A percentile compares a stretch with the other conserved stretches of the same genome.
These are phyloP conservation scores for Corinectria fuckeliana DNA, from an alignment of 2,329 filamentous ascomycete genomes.

Conservation along the genomic window DNA sequence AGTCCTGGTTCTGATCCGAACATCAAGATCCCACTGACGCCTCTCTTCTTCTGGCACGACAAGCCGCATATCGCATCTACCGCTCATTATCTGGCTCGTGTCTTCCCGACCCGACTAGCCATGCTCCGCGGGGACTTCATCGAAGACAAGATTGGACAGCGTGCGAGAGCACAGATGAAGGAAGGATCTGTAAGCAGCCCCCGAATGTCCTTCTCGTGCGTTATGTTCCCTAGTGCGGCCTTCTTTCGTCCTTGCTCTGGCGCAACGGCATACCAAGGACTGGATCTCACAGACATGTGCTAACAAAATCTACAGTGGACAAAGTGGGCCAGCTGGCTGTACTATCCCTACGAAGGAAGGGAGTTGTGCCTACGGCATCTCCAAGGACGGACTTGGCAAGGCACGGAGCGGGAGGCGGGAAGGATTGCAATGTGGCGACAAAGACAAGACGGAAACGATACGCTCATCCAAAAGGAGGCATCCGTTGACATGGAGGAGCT, in stretches of 20 bases:
- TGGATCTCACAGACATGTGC: neutral
- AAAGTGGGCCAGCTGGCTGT: constrained; percentile 63
- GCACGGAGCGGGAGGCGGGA: constrained; percentile 33
- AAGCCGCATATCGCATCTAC: constrained; percentile 60
- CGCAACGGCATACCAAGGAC: too few relatives aligned
- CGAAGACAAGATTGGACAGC: constrained; percentile 62
- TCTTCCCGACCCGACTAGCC: constrained; percentile 58
- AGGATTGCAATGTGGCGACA: constrained; percentile 27
- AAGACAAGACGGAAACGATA: neutral
- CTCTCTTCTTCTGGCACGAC: constrained; percentile 66
- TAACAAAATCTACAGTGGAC: constrained; percentile 43
- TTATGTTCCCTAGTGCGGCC: too few relatives aligned
- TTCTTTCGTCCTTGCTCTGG: too few relatives aligned
- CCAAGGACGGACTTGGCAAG: constrained; percentile 58
- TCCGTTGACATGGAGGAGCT: too few relatives aligned
- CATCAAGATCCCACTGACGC: constrained; percentile 53
- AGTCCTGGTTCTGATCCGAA: neutral
- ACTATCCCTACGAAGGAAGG: constrained; percentile 56
- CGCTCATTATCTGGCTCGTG: constrained; percentile 55
- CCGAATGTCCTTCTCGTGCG: neutral
- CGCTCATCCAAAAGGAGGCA: neutral
- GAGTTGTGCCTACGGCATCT: constrained; percentile 57
- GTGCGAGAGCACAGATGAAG: constrained; percentile 63
- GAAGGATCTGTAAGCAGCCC: constrained; percentile 43
- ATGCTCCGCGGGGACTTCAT: constrained; percentile 61